These are phyloP conservation scores for Lipomyces japonicus DNA, from an alignment of 805 yeast genomes.

Conservation along the genomic window DNA sequence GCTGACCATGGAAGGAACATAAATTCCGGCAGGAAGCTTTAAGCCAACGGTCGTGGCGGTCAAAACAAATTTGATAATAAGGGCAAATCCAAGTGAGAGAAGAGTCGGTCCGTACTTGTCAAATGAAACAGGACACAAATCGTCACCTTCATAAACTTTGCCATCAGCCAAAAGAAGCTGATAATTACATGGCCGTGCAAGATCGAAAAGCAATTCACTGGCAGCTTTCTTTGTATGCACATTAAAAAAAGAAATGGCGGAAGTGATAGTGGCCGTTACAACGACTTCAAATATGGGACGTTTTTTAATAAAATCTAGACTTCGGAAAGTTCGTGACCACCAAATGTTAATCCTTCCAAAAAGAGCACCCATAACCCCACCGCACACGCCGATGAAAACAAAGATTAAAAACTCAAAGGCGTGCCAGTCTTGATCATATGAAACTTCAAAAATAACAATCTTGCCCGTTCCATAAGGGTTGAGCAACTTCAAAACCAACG, in stretches of 20 bases:
- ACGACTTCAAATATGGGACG: conserved; percentile 48
- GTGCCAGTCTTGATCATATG: conserved; percentile 51
- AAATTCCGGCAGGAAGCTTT: conserved; percentile 58
- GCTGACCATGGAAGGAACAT: conserved; percentile 60
- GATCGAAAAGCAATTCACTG: conserved; percentile 47
- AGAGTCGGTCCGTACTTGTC: conserved; percentile 12
- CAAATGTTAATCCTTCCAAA: conserved; percentile 46
- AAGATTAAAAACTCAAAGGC: conserved; percentile 47
- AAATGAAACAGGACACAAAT: conserved; percentile 17
- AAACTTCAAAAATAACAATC: conserved; percentile 52
- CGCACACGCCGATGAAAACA: conserved; percentile 48
- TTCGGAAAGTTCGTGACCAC: conserved; percentile 45
- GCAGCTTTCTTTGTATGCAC: conserved; percentile 49
- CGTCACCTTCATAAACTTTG: conserved; percentile 5
- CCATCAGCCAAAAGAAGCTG: neutral
- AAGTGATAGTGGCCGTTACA: conserved; percentile 46
- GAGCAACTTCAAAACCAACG: conserved; percentile 49
- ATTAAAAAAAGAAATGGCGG: conserved; percentile 47
- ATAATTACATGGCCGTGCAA: conserved; percentile 48
- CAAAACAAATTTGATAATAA: conserved; percentile 44
- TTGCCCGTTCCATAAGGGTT: conserved; percentile 61
- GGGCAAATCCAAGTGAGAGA: conserved; percentile 41
- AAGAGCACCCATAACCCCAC: conserved; percentile 52
- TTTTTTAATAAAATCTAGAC: conserved; percentile 36
- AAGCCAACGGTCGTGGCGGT: conserved; percentile 56